phyloP scores from a whole-genome alignment of 352 stramenopile species.

The Pythium utonaiense region DNA sequence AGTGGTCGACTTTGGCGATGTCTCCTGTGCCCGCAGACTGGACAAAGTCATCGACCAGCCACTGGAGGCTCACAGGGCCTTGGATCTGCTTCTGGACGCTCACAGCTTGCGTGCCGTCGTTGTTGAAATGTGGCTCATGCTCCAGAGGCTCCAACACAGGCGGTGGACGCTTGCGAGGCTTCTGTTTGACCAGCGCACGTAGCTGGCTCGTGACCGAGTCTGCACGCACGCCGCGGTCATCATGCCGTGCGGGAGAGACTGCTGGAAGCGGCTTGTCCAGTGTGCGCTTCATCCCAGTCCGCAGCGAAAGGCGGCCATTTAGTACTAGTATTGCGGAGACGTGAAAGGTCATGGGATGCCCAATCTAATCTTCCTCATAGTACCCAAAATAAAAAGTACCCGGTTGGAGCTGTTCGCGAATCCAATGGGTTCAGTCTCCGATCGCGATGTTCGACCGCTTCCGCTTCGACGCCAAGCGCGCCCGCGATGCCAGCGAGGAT shows the following conservation, averaged over 20 bases:
- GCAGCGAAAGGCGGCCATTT: background rate
- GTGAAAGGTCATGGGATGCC: background rate
- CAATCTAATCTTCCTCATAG: background rate
- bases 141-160: constrained; percentile 25
- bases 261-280: constrained; percentile 9
- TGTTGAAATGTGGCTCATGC: background rate
- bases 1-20: constrained; percentile 41
- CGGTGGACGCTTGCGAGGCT: constrained; percentile 19
- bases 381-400: background rate
- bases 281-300: constrained; percentile 8
- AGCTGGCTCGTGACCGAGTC: constrained; percentile 47
- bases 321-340: too few relatives aligned
- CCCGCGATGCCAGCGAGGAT: constrained; percentile 16
- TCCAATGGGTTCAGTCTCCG: background rate
- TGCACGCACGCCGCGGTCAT: constrained; percentile 33
- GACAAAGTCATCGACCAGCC: constrained; percentile 61
- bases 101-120: background rate
- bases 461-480: constrained; percentile 55
- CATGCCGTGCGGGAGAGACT: background rate
- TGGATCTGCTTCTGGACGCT: constrained; percentile 45
- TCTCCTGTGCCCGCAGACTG: constrained; percentile 38
- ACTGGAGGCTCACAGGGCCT: constrained; percentile 43
- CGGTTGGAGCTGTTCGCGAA: background rate
- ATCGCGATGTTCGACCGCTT: constrained; percentile 49
- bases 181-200: constrained; percentile 33